Evolutionary conservation across 73 alveolate genomes (phyloP), one percentile per base, ranked within the genome.

Genomic region (Uronychia binucleata): DNA sequence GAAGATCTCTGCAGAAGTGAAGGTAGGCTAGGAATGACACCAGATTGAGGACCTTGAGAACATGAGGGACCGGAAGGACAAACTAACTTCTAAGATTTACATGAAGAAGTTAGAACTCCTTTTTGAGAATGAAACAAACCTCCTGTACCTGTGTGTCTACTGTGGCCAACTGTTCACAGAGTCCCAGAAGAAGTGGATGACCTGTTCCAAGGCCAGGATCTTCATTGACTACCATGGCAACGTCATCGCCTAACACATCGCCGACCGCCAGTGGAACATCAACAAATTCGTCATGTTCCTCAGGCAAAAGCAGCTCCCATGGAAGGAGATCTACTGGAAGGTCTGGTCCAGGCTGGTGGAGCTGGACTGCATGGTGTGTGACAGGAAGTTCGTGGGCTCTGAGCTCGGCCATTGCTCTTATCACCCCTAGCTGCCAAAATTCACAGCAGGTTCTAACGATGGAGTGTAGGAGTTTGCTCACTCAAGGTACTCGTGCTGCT

Each of bases 401-500:
- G 95, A 90, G 34, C 76, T 80, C 13, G 86, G 79, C 28, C 85
- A 86, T 57, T 90, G 95, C 29, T 26, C 91, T 30, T 90, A 80
- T 80, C 95, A 90, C 33, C 88, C 95, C 1, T 77, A 90, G 78
- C 60, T 34, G 77, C 88, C 95, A 0, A 86, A 78, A 34, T 90
- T 86, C 57, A 1, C 30, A 31, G 34, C 28, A 25, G 95, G 95
- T 8, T 35, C 84, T 30, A 90, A 90, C 35, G 59, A 75, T 31
- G 95, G 95, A 28, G 0, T 46, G 33, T 91, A 76, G 30, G 79
- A 58, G 74, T 81, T n/a, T n/a, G n/a, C n/a, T n/a, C n/a, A n/a
- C n/a, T n/a, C n/a, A 29, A 57, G 81, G 28, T 91, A 77, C 79
- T 93, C 92, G 1, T 89, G 95, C 67, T 89, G 95, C 46, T 81